Evolutionary conservation across 768 basidiomycete species (phyloP), one percentile per base, ranked within the genome.

Genomic region (Agrocybe pediades): DNA sequence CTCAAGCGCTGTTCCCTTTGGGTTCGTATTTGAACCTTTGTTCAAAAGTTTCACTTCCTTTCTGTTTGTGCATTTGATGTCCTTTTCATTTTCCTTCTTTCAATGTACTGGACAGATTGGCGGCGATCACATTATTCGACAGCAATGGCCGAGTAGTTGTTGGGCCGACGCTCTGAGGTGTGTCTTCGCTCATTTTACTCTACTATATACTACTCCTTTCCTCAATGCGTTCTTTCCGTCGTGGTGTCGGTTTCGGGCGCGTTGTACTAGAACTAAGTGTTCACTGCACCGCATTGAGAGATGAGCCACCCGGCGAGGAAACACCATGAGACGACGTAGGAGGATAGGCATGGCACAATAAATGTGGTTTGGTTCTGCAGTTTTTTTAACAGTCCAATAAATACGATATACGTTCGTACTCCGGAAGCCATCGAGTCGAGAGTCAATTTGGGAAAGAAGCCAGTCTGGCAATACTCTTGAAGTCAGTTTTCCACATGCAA

Each of bases 81-180:
- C n/a, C n/a, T n/a, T n/a, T n/a, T n/a, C n/a, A n/a, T n/a, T n/a
- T n/a, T n/a, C n/a, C n/a, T n/a, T 36, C n/a, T 36, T 13, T 11
- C 33, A 36, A 15, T 36, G 13, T 36, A n/a, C 13, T 36, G n/a
- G n/a, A n/a, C n/a, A 95, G 95, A 95, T 53, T 96, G 95, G 94
- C 79, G 94, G 49, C 75, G 86, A 20, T 92, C 94, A 0, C 80
- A 84, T 0, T 66, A 82, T 53, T 75, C 82, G 2, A 73, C 85
- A 13, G 72, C 74, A 53, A 83, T 85, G 0, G 75, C 82, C 2
- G 85, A 80, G 69, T 98, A 96, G 96, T 98, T 98, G 64, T 96
- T 95, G 0, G 96, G 95, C 95, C 7, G 95, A 95, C 29, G 95
- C 94, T 9, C 89, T 98, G 73, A 93, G 90, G 90, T 92, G 65